Evolutionary conservation across 176 grass and related monocot genomes (phyloP).

Genomic region (Lolium multiflorum): DNA sequence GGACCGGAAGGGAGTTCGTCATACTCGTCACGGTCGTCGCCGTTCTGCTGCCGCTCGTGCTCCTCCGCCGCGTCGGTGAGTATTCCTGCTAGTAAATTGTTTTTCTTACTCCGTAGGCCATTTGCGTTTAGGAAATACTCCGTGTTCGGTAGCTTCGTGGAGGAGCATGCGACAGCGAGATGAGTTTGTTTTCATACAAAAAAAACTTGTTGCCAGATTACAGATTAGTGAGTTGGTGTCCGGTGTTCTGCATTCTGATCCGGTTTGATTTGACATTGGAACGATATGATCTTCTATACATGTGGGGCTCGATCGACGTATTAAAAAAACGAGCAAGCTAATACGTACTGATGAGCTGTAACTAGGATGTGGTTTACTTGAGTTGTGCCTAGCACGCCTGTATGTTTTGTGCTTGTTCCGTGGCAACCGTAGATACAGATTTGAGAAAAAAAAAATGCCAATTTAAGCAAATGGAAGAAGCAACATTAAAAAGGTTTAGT

Average conservation of each 20-base stretch:
- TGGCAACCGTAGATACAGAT: too few species aligned
- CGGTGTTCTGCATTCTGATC: not conserved
- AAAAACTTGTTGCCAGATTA: not conserved
- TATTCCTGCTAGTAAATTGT: not conserved
- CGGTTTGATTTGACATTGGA: not conserved
- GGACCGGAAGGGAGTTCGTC: conserved; percentile 67
- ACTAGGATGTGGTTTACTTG: too few species aligned
- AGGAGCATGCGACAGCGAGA: not conserved
- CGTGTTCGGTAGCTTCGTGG: not conserved
- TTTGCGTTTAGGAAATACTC: too few species aligned
- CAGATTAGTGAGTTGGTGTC: not conserved
- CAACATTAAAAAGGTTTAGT: too few species aligned
- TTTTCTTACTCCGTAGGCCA: too few species aligned
- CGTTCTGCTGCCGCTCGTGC: conserved; percentile 75
- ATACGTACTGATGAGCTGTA: too few species aligned
- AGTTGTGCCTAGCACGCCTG: too few species aligned
- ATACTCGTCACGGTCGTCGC: conserved; percentile 60
- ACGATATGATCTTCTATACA: not conserved
- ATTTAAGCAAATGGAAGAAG: too few species aligned
- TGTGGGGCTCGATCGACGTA: not conserved
- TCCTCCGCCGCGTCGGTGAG: conserved; percentile 83
- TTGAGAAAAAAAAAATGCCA: too few species aligned
- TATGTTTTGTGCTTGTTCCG: too few species aligned
- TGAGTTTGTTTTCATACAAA: not conserved
- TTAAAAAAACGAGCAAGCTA: not conserved